These are phyloP conservation scores for Aspergillus proliferans DNA, from an alignment of 2,329 filamentous ascomycete species.

Conservation along the genomic window DNA sequence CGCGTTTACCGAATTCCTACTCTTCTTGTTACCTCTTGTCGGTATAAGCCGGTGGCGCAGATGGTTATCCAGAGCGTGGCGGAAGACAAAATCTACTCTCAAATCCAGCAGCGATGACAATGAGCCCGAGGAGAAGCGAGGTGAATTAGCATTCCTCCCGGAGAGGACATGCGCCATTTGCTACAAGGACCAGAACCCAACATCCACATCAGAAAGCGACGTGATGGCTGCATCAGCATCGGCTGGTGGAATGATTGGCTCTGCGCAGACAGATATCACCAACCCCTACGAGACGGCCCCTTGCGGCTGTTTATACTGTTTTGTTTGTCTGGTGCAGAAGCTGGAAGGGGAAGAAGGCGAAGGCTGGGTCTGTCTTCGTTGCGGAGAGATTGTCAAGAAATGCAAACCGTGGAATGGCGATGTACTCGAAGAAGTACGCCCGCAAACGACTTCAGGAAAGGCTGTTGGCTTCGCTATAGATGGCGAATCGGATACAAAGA, in stretches of 20 bases:
- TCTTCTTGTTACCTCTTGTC: slow-evolving; percentile 94
- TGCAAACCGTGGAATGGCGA: slow-evolving; percentile 91
- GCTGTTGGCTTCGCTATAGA: slow-evolving; percentile 38
- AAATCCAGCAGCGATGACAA: slow-evolving; percentile 44
- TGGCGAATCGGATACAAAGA: slow-evolving; percentile 11
- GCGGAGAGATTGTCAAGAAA: slow-evolving; percentile 73
- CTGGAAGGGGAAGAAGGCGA: slow-evolving; percentile 91
- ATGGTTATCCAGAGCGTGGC: slow-evolving; percentile 83
- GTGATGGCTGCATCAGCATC: slow-evolving; percentile 61
- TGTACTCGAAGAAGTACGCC: slow-evolving; percentile 52
- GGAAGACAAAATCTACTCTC: slow-evolving; percentile 65
- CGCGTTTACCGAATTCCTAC: slow-evolving; percentile 97
- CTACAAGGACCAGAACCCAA: slow-evolving; percentile 83
- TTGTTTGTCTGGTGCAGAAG: slow-evolving; percentile 84
- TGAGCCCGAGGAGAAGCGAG: slow-evolving; percentile 48
- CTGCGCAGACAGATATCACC: slow-evolving; percentile 84
- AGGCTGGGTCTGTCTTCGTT: slow-evolving; percentile 86
- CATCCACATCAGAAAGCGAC: slow-evolving; percentile 65
- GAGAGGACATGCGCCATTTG: slow-evolving; percentile 95
- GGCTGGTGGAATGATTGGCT: slow-evolving; percentile 74
- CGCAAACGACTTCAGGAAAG: slow-evolving; percentile 31
- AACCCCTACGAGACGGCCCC: slow-evolving; percentile 90
- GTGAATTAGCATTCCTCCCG: slow-evolving; percentile 78
- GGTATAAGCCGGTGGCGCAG: slow-evolving; percentile 88
- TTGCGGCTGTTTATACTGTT: slow-evolving; percentile 92